Percentiles rank a stretch among this genome's conserved stretches.
Evolutionary conservation across 2,329 filamentous ascomycete genomes (phyloP).

Genomic region (Claviceps maximensis): DNA sequence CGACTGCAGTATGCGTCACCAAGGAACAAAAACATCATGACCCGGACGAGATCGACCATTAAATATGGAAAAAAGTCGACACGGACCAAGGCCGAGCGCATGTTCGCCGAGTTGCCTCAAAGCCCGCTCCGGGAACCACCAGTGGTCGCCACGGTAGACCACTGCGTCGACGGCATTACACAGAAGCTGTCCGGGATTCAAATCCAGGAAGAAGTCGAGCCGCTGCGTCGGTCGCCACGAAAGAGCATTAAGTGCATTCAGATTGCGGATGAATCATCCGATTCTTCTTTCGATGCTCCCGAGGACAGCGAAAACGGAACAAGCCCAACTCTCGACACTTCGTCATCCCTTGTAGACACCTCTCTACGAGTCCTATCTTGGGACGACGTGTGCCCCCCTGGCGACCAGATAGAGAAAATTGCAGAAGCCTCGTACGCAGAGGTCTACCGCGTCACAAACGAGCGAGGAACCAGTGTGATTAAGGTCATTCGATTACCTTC

Average conservation of each 20-base stretch:
- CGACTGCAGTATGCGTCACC: neutral
- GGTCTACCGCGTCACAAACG: conserved; percentile 49
- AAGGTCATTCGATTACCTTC: conserved; percentile 49
- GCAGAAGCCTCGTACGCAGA: conserved; percentile 55
- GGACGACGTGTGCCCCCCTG: conserved; percentile 42
- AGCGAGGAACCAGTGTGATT: conserved; percentile 48
- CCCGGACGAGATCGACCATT: conserved; percentile 27
- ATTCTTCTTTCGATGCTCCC: neutral
- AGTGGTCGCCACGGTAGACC: conserved; percentile 6
- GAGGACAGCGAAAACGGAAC: conserved; percentile 6
- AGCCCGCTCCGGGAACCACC: conserved; percentile 29
- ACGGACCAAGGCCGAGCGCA: conserved; percentile 31
- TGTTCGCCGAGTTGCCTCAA: conserved; percentile 39
- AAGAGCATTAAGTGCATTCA: conserved; percentile 5
- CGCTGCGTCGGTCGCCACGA: conserved; percentile 8
- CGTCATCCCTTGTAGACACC: conserved; percentile 6
- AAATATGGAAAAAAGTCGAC: conserved; percentile 39
- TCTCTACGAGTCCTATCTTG: conserved; percentile 36
- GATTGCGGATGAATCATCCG: conserved; percentile 5
- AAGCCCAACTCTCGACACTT: neutral
- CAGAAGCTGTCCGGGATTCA: conserved; percentile 20
- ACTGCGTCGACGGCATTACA: conserved; percentile 20
- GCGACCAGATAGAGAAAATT: conserved; percentile 45
- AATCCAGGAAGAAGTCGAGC: conserved; percentile 11
- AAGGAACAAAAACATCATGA: conserved; percentile 23